A percentile compares a stretch with the other conserved stretches of the same genome.
Evolutionary conservation across 305 asterid genomes (phyloP).

Genomic region (Fraxinus nigra): DNA sequence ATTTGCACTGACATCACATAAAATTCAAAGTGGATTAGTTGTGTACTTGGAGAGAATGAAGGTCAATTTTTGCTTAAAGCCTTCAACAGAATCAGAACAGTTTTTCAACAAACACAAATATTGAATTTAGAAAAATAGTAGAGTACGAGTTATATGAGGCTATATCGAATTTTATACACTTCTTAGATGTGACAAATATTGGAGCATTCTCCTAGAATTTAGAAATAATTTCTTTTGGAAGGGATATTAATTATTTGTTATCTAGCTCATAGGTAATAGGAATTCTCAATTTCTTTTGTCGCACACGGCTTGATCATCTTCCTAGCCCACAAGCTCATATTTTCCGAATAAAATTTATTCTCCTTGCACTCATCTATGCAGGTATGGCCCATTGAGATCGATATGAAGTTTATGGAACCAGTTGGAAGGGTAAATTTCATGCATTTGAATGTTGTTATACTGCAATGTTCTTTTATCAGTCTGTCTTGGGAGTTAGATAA

Average conservation of each 20-base stretch:
- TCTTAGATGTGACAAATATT: neutral
- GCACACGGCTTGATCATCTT: neutral
- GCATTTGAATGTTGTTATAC: neutral
- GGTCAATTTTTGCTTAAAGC: neutral
- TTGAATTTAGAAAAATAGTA: neutral
- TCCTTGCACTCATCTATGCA: slow-evolving; percentile 19
- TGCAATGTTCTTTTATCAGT: neutral
- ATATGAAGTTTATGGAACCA: slow-evolving; percentile 89
- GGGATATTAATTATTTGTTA: neutral
- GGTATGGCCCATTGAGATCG: slow-evolving; percentile 96
- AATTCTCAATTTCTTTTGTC: neutral
- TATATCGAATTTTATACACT: neutral
- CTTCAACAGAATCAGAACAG: neutral
- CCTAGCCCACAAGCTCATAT: neutral
- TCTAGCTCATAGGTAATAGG: neutral
- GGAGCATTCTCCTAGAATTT: neutral
- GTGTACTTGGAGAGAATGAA: neutral
- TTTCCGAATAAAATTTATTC: neutral
- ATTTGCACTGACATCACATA: neutral
- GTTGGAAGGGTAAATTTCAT: slow-evolving; percentile 63
- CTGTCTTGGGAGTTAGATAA: neutral
- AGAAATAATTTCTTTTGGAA: neutral
- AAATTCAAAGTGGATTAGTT: neutral
- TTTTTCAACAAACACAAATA: neutral
- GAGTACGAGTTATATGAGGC: neutral